Evolutionary conservation across 345 rosid genomes (phyloP).

Genomic region (Bruguiera sexangula): DNA sequence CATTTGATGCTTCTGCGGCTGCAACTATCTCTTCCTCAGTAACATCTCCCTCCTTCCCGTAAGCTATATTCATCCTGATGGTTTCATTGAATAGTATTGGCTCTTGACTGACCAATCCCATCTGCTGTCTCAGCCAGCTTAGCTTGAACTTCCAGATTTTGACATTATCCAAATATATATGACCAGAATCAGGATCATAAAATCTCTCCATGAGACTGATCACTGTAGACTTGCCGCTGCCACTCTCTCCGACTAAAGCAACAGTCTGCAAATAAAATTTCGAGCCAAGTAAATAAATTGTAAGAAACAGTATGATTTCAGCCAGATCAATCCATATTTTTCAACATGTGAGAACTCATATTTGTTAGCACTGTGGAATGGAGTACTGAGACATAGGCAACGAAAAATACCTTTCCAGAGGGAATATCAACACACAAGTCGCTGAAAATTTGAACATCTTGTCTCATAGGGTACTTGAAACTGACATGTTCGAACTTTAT

Average conservation of each 20-base stretch:
- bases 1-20: slow-evolving; percentile 58
- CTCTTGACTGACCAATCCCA: slow-evolving; percentile 72
- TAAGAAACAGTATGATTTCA: not conserved
- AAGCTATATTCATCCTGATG: slow-evolving; percentile 54
- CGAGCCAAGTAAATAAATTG: not conserved
- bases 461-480: slow-evolving; percentile 68
- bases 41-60: slow-evolving; percentile 49
- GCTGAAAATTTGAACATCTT: slow-evolving; percentile 63
- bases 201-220: slow-evolving; percentile 64
- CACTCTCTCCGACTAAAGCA: slow-evolving; percentile 75
- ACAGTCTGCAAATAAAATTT: slow-evolving; percentile 39
- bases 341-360: too few relatives aligned
- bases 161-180: slow-evolving; percentile 38
- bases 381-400: not conserved
- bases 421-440: slow-evolving; percentile 61
- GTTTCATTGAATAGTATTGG: slow-evolving; percentile 71
- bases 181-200: slow-evolving; percentile 68
- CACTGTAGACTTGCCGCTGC: slow-evolving; percentile 75
- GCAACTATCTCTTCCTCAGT: slow-evolving; percentile 52
- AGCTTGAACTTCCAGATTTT: slow-evolving; percentile 39
- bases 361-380: not conserved
- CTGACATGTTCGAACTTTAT: slow-evolving; percentile 64
- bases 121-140: slow-evolving; percentile 71
- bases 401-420: slow-evolving; percentile 59
- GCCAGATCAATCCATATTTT: not conserved